Evolutionary conservation across 257 asterid species (phyloP).

Genomic region (Apocynum venetum): DNA sequence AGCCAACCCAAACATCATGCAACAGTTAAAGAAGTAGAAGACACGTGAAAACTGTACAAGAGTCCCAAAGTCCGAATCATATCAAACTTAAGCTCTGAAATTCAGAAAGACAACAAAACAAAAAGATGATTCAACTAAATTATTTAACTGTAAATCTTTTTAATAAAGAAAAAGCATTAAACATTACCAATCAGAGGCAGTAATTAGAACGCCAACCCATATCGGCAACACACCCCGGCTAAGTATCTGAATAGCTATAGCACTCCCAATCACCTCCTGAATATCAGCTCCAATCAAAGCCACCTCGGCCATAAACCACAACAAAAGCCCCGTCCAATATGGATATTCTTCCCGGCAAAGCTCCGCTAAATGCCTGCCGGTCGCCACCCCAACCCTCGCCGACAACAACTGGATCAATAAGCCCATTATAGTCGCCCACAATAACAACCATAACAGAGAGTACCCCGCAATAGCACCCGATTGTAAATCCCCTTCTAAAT

Average conservation of each 20-base stretch:
- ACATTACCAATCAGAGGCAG: constrained; percentile 85
- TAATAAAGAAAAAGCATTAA: not conserved
- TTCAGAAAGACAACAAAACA: not conserved
- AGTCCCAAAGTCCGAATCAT: not conserved
- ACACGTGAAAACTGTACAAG: not conserved
- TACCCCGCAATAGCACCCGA: constrained; percentile 97
- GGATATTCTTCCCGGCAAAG: constrained; percentile 91
- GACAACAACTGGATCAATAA: constrained; percentile 76
- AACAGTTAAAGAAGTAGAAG: not conserved
- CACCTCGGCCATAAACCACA: constrained; percentile 93
- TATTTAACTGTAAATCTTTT: not conserved
- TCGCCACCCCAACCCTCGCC: constrained; percentile 81
- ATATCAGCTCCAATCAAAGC: constrained; percentile 94
- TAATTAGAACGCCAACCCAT: constrained; percentile 87
- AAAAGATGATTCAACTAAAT: not conserved
- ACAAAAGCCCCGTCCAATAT: constrained; percentile 63
- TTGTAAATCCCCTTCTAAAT: constrained; percentile 91
- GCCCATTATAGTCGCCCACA: constrained; percentile 96
- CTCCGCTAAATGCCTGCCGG: constrained; percentile 94
- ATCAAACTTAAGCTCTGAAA: not conserved
- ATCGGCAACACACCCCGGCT: constrained; percentile 72
- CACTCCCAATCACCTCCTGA: constrained; percentile 97
- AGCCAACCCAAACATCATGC: not conserved
- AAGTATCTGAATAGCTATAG: constrained; percentile 85
- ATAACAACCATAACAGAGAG: constrained; percentile 72